Evolutionary conservation across 139 green algal genomes (phyloP), one percentile per base, ranked within the genome.

Genomic region (Coelastrella sp.): DNA sequence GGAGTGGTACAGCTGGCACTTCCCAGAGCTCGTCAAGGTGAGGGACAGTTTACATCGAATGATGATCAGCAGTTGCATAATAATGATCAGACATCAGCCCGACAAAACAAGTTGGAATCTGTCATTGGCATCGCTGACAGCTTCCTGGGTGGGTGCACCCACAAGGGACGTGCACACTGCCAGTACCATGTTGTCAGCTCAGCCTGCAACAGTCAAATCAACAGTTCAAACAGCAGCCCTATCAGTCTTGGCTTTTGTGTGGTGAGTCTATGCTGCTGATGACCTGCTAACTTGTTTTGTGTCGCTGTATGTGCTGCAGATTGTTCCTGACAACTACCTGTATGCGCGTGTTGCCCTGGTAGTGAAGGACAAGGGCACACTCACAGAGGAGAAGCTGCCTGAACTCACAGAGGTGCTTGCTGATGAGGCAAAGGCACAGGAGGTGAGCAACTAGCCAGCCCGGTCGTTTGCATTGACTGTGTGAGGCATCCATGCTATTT

Each of bases 1-100:
- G 54, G 98, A 99, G 93, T 99, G 98, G 98, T 99, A 99, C 95
- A 96, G 93, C 5, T 99, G 98, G 98, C 98, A 99, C 94, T 99
- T 99, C 92, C 98, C 98, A 8, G 98, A 99, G 96, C 96, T 99
- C 71, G 96, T 98, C 58, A 98, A 98, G 91, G 88, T 91, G 86
- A 54, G 81, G 13, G 23, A 8, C 10, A 7, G 17, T 76, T 20
- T 2, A 76, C 17, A 7, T 6, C 1, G 8, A 32, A 76, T 76
- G 14, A 68, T 68, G 61, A 17, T 68, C 11, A 19, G 10, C 7
- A 71, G 8, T 10, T 71, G 8, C 11, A 71, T 71, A 0, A 3
- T 2, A 2, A 71, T 71, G 32, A 47, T 47, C 32, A 1, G 32
- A 47, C 32, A 47, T 47, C 32, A 47, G 32, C 32, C 32, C 32